These are phyloP conservation scores for Arxiozyma heterogenica DNA, from an alignment of 1,139 yeast genomes.

Conservation along the genomic window DNA sequence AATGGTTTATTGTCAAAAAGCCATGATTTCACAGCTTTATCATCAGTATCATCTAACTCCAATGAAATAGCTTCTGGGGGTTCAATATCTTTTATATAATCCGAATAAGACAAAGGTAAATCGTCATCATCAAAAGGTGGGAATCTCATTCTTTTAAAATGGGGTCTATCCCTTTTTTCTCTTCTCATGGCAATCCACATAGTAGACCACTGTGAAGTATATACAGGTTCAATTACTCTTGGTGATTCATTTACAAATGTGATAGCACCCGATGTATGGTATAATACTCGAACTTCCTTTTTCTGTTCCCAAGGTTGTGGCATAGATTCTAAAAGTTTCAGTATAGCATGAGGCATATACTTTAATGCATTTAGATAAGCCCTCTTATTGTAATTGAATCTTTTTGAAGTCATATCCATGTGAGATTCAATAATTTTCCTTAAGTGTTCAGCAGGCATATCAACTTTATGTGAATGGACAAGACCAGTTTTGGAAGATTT, in stretches of 20 bases:
- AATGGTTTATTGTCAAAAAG: conserved; percentile 72
- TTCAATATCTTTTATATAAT: conserved; percentile 64
- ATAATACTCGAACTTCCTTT: conserved; percentile 78
- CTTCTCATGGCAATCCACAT: conserved; percentile 89
- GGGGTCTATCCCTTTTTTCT: conserved; percentile 83
- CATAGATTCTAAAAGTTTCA: conserved; percentile 87
- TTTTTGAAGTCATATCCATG: conserved; percentile 73
- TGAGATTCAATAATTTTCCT: conserved; percentile 78
- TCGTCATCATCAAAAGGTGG: conserved; percentile 98
- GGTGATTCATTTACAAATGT: conserved; percentile 93
- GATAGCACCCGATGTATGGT: conserved; percentile 88
- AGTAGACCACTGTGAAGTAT: conserved; percentile 92
- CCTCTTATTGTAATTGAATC: conserved; percentile 79
- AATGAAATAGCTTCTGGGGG: conserved; percentile 61
- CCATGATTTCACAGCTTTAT: conserved; percentile 59
- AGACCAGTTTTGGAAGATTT: conserved; percentile 30
- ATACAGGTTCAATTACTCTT: conserved; percentile 84
- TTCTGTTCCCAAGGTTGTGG: conserved; percentile 97
- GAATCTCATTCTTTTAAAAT: conserved; percentile 82
- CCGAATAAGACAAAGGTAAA: conserved; percentile 78
- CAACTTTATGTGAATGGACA: conserved; percentile 56
- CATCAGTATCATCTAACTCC: conserved; percentile 54
- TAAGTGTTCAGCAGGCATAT: conserved; percentile 92
- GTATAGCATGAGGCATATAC: conserved; percentile 90
- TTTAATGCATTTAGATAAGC: conserved; percentile 86